Percentiles rank a stretch among this genome's conserved stretches.
Conservation (phyloP, 2,329 filamentous ascomycete species). For the Diaporthe australafricana region DNA sequence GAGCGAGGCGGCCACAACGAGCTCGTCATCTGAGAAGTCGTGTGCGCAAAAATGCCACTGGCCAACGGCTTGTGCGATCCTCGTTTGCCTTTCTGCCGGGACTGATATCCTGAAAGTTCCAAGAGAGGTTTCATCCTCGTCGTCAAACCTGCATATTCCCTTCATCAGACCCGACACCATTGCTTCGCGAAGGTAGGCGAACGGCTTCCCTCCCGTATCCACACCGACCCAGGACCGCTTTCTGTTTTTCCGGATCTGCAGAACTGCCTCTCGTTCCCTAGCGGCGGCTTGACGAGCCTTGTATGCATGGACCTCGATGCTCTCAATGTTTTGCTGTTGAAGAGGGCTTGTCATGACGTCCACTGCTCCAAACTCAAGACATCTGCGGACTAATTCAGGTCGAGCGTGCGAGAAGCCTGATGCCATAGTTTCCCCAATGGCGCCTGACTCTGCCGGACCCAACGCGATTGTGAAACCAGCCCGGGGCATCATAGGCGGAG, state of each 20-base stretch:
- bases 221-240: conserved; percentile 95
- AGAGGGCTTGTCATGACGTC: conserved; percentile 89
- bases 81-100: conserved; percentile 70
- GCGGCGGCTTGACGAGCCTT: conserved; percentile 81
- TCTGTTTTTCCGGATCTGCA: conserved; percentile 79
- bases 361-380: conserved; percentile 85
- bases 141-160: conserved; percentile 80
- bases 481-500: conserved; percentile 26
- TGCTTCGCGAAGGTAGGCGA: conserved; percentile 88
- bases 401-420: conserved; percentile 17
- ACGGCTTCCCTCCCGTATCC: conserved; percentile 81
- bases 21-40: conserved; percentile 88
- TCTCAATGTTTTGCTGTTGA: conserved; percentile 77
- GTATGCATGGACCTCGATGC: conserved; percentile 85
- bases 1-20: conserved; percentile 83
- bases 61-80: conserved; percentile 77
- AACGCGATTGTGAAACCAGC: conserved; percentile 17
- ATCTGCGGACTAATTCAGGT: conserved; percentile 59
- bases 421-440: conserved; percentile 18
- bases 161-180: conserved; percentile 95
- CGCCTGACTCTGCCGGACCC: conserved; percentile 6
- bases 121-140: conserved; percentile 63
- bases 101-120: conserved; percentile 66
- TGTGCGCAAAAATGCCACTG: conserved; percentile 92
- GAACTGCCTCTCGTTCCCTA: conserved; percentile 77